Base-by-base conservation (phyloP, 2,329 filamentous ascomycete species). In the Paecilomyces sp. region DNA sequence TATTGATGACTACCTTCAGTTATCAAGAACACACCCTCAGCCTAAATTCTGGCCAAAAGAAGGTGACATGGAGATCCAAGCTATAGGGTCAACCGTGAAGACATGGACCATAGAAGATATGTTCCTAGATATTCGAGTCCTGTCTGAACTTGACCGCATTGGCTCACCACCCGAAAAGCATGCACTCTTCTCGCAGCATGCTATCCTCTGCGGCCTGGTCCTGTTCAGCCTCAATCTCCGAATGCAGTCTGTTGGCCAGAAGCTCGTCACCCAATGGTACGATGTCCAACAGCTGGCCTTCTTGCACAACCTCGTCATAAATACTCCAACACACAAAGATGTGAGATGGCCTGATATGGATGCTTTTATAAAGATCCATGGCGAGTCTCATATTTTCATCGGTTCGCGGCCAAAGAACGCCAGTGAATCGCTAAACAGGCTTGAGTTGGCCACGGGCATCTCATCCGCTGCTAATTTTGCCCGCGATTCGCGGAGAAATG, bases 331-430 rank as follows among this genome's bases (percentile, higher is more conserved):
- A 9, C 57, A 65, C 51, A 63, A 62, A 52, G 47, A 66, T 50
- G 13, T 71, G 57, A 62, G 51, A 12, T 71, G 67, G 68, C 68
- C 68, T 57, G 68, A 71, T 56, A 71, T 71, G 61, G 68, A 71
- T 18, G 56, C 67, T 55, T 70, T 71, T 54, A 63, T 70, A 53
- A 66, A 70, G 54, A 69, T 71, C 15, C 69, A 72, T 58, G 66
- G 68, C 50, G 67, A 71, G 50, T 66, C 64, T 60, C 64, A 66
- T 58, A 70, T 72, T 22, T 71, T 72, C 57, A 57, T 71, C 51
- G 67, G 70, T 30, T 61, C 63, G 2, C 64, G 68, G 47, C 70
- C 68, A 36, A 70, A 68, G 52, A 64, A 69, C 31, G 65, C 64
- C 9, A 55, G 7, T 2, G 67, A 72, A 58, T 70, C 68, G 1